phyloP scores from a whole-genome alignment of 495 filamentous ascomycete genomes.

The Rusavskia elegans region DNA sequence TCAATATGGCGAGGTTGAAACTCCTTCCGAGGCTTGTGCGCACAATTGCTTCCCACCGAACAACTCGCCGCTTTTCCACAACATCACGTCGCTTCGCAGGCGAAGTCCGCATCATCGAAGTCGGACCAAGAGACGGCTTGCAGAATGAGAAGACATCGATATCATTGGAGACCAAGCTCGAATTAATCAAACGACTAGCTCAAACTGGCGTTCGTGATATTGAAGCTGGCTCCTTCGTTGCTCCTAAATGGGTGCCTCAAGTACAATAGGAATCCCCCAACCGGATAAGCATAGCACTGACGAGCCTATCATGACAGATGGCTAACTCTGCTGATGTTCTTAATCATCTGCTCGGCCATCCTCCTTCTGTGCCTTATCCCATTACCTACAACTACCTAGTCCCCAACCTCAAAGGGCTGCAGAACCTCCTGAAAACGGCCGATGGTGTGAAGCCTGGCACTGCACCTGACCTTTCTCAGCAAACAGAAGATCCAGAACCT shows the following conservation, averaged over 20 bases:
- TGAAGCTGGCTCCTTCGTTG: slow-evolving; percentile 89
- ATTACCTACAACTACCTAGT: slow-evolving; percentile 89
- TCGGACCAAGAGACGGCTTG: slow-evolving; percentile 84
- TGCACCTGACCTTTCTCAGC: slow-evolving; percentile 15
- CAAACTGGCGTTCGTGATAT: slow-evolving; percentile 73
- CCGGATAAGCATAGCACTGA: background rate
- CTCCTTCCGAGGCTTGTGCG: background rate
- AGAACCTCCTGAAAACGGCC: slow-evolving; percentile 27
- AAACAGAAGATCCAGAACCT: slow-evolving; percentile 17
- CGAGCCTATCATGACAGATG: slow-evolving; percentile 44
- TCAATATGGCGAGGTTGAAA: background rate
- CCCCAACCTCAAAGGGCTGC: slow-evolving; percentile 72
- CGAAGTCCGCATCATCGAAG: slow-evolving; percentile 65
- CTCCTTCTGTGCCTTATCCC: slow-evolving; percentile 40
- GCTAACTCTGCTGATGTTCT: slow-evolving; percentile 76
- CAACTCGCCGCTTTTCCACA: slow-evolving; percentile 1
- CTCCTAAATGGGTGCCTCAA: slow-evolving; percentile 97
- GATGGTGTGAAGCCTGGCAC: background rate
- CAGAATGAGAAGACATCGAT: slow-evolving; percentile 90
- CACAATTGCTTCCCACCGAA: no score
- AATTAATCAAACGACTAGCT: slow-evolving; percentile 67
- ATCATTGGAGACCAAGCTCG: slow-evolving; percentile 66
- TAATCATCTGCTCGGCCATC: slow-evolving; percentile 45
- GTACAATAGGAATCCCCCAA: slow-evolving; percentile 25
- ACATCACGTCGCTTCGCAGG: slow-evolving; percentile 12